Base-by-base conservation (phyloP, 2,329 filamentous ascomycete species). In the Xylaria sp. region DNA sequence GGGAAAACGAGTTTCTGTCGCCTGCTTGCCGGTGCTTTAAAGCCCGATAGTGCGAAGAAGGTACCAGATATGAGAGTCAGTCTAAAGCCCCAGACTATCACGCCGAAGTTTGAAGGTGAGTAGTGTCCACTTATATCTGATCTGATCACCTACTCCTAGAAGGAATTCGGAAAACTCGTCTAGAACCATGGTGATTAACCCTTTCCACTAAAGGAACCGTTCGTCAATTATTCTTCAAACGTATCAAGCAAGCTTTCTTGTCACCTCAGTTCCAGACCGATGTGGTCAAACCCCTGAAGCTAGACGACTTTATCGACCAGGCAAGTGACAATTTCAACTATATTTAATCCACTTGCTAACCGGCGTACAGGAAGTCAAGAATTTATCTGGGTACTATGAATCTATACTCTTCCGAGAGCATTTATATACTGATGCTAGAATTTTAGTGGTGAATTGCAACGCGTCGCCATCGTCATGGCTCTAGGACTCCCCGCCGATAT, bases 1-100 rank as follows among this genome's bases (percentile, higher is more conserved):
- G 97, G 97, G 81, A 98, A 99, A 87, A 99, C 96, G 1, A 99
- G 96, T 4, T 99, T 99, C 87, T 98, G 95, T 86, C 93, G 92
- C 79, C 92, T 99, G 84, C 87, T 99, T 73, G 96, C 96, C 66
- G 97, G 97, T 79, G 93, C 92, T 47, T 87, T 97, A 75, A 95
- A 98, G 84, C 96, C 97, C 8, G 97, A 99, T 76, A 89, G 88
- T 75, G 89, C 86, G 72, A 85, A 88, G 76, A 89, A 89, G 76
- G 88, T 99, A 17, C 96, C 96, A 17, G 89, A 93, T 74, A 97
- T 99, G 94, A 94, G 92, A 84, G 97, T 99, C 80, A 94, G 91
- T 85, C 97, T 98, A 50, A 99, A 99, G 88, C 97, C 97, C 21
- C 96, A 99, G 85, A 99, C 97, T 78, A 99, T 99, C 78, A 99